These are phyloP conservation scores for Sclerotinia sclerotiorum DNA, from an alignment of 2,329 filamentous ascomycete genomes.

Conservation along the genomic window DNA sequence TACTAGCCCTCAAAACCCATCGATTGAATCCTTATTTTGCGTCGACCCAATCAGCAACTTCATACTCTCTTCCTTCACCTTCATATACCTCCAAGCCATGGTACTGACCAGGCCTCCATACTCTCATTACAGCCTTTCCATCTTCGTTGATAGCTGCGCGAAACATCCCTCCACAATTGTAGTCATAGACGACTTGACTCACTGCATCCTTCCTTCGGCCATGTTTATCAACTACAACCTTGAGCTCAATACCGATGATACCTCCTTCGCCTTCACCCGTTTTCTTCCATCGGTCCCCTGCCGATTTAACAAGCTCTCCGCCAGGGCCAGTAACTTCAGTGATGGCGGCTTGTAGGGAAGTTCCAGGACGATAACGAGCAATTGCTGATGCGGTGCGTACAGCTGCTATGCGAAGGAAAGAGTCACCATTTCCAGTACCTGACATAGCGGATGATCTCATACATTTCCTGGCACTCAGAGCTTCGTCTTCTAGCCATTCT, in stretches of 20 bases:
- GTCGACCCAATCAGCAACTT: constrained; percentile 35
- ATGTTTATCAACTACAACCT: constrained; percentile 48
- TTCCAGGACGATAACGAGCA: constrained; percentile 56
- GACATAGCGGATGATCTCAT: constrained; percentile 57
- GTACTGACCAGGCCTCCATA: constrained; percentile 48
- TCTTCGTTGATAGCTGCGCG: constrained; percentile 70
- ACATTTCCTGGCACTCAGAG: constrained; percentile 27
- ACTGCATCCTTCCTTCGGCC: constrained; percentile 43
- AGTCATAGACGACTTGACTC: constrained; percentile 67
- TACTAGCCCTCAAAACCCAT: not conserved
- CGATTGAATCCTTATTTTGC: not conserved
- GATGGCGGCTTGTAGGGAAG: constrained; percentile 57
- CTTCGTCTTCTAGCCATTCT: constrained; percentile 32
- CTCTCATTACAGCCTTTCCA: constrained; percentile 56
- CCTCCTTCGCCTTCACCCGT: constrained; percentile 82
- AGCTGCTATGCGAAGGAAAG: constrained; percentile 73
- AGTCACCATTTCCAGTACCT: constrained; percentile 86
- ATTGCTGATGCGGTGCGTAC: constrained; percentile 72
- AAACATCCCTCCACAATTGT: constrained; percentile 88
- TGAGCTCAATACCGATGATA: constrained; percentile 76
- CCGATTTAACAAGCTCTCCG: constrained; percentile 73
- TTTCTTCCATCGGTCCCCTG: constrained; percentile 68
- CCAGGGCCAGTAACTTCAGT: constrained; percentile 65
- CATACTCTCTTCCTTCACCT: constrained; percentile 39
- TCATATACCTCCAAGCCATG: constrained; percentile 38